A percentile compares a stretch with the other conserved stretches of the same genome.
phyloP scores from a whole-genome alignment of 176 grass and related monocot genomes.

The Microstegium vimineum region DNA sequence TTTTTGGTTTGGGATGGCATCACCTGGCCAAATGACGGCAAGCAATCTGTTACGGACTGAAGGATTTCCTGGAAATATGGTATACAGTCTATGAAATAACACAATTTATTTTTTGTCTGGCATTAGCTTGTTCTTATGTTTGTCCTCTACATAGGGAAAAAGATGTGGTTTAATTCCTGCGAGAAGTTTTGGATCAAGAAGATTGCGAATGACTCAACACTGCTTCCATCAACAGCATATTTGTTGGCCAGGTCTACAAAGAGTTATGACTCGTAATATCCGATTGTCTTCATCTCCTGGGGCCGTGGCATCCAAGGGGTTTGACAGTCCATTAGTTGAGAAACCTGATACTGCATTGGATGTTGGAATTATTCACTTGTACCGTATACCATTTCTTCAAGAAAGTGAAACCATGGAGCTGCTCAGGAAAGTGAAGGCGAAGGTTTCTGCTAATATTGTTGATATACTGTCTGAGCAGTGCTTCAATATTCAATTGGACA shows the following conservation, averaged over 20 bases:
- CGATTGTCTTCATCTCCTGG: neutral
- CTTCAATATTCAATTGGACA: constrained; percentile 72
- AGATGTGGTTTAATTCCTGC: constrained; percentile 15
- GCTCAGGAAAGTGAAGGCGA: constrained; percentile 65
- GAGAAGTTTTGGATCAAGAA: constrained; percentile 16
- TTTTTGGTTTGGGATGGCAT: constrained; percentile 33
- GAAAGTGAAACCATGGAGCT: constrained; percentile 56
- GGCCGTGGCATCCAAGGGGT: constrained; percentile 41
- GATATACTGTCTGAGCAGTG: constrained; percentile 72
- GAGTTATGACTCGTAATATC: constrained; percentile 21
- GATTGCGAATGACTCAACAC: constrained; percentile 4
- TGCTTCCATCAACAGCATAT: constrained; percentile 34
- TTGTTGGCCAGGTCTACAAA: constrained; percentile 30
- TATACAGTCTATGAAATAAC: constrained; percentile 8
- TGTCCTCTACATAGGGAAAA: constrained; percentile 30
- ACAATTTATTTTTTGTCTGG: neutral
- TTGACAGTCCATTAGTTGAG: constrained; percentile 38
- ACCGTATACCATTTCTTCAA: constrained; percentile 70
- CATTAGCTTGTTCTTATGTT: neutral
- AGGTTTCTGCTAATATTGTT: constrained; percentile 62
- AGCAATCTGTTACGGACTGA: constrained; percentile 30
- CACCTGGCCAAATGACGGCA: constrained; percentile 29
- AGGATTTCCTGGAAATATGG: constrained; percentile 42
- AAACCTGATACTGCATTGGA: constrained; percentile 1
- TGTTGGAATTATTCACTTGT: constrained; percentile 60